Evolutionary conservation across 2,329 filamentous ascomycete genomes (phyloP), one percentile per base, ranked within the genome.

Genomic region (Cladosporium sp.): DNA sequence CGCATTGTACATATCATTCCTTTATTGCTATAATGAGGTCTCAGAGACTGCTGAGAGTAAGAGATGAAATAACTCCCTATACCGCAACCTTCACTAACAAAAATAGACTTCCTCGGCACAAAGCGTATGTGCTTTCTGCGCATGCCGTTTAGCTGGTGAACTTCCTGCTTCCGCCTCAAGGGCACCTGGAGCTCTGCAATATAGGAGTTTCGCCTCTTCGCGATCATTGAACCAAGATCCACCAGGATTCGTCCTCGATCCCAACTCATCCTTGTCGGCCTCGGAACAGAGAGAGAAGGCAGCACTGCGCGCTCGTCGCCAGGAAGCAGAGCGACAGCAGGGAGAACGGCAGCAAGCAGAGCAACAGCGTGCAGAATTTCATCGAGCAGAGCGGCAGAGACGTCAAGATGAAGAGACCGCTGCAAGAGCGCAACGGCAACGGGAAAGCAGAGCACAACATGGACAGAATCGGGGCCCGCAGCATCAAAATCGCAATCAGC

Each of bases 101-200:
- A 3, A 11, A 18, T 14, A 66, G 65, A 53, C 65, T 16, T 58
- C 72, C 30, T 70, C 73, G 61, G 68, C 72, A 61, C 72, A 74
- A 66, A 69, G 67, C 48, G 64, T 77, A 58, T 76, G 75, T 68
- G 64, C 76, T 66, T 74, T 76, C 67, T 77, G 75, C 63, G 71
- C 74, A 23, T 75, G 68, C 67, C 70, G 71, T 56, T 65, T 75
- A 46, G 58, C 67, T 56, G 66, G 68, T 25, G 67, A 74, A 32
- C 48, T 65, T 51, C 66, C 68, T 26, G 49, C 67, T 43, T 53
- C 63, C 10, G n/a, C 30, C 56, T 23, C 57, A 32, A 54, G 62
- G 18, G 49, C 60, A 13, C 36, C 60, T n/a, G 14, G 39, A 43
- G 32, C 60, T 16, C 49, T 63, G 8, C 60, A 56, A 32, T 25